A percentile compares a stretch with the other conserved stretches of the same genome.
Conservation (phyloP, 1,139 yeast genomes). For the Diutina ranongensis region DNA sequence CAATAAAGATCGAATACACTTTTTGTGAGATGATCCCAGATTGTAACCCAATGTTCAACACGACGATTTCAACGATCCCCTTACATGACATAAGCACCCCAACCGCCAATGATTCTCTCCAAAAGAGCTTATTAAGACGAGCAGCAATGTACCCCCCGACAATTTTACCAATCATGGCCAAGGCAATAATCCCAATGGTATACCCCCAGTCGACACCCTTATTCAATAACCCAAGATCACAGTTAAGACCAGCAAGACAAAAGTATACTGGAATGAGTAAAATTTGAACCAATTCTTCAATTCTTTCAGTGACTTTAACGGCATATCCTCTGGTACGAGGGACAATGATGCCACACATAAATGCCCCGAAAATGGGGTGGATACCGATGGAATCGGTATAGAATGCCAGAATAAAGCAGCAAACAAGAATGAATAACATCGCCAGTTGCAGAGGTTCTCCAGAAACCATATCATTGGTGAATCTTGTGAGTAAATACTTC, state of each 20-base stretch:
- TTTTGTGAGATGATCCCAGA: constrained; percentile 54
- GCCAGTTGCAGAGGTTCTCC: constrained; percentile 56
- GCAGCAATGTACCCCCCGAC: constrained; percentile 59
- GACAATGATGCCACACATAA: constrained; percentile 63
- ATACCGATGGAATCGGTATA: constrained; percentile 76
- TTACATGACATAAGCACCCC: constrained; percentile 84
- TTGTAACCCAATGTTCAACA: constrained; percentile 58
- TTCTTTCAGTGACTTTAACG: constrained; percentile 53
- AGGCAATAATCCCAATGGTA: constrained; percentile 48
- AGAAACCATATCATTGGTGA: constrained; percentile 37
- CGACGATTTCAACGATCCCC: constrained; percentile 77
- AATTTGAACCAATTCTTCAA: constrained; percentile 66
- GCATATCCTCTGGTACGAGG: constrained; percentile 72
- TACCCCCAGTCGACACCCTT: constrained; percentile 70
- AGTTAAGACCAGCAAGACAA: constrained; percentile 66
- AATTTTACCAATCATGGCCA: constrained; percentile 59
- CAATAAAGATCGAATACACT: constrained; percentile 68
- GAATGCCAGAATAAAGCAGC: constrained; percentile 57
- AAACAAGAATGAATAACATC: constrained; percentile 41
- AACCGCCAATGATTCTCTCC: constrained; percentile 65
- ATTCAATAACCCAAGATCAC: constrained; percentile 50
- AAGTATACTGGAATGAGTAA: constrained; percentile 66
- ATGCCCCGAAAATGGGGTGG: constrained; percentile 75
- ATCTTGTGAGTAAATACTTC: constrained; percentile 28
- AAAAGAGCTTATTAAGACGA: constrained; percentile 43